Evolutionary conservation across 768 basidiomycete species (phyloP).

Genomic region (Lactarius hengduanensis): DNA sequence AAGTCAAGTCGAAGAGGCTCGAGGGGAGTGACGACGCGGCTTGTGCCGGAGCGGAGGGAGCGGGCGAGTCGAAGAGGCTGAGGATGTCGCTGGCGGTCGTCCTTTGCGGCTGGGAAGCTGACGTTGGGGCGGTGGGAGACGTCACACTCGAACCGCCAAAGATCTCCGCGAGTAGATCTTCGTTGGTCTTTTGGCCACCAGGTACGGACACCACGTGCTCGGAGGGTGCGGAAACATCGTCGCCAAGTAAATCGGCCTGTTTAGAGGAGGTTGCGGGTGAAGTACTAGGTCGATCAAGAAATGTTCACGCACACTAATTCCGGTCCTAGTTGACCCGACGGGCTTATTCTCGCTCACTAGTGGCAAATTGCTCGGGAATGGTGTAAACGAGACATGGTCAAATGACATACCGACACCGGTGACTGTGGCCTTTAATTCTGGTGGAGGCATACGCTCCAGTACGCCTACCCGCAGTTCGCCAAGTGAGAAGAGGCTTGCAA

Average conservation of each 20-base stretch:
- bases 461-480: slow-evolving; percentile 81
- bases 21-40: slow-evolving; percentile 30
- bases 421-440: slow-evolving; percentile 95
- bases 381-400: background rate
- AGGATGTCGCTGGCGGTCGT: slow-evolving; percentile 87
- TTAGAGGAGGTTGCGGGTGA: slow-evolving; percentile 1
- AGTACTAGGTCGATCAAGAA: background rate
- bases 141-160: slow-evolving; percentile 61
- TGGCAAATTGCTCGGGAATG: background rate
- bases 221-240: slow-evolving; percentile 50
- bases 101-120: slow-evolving; percentile 42
- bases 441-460: slow-evolving; percentile 97
- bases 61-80: slow-evolving; percentile 68
- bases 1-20: slow-evolving; percentile 27
- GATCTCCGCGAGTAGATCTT: slow-evolving; percentile 90
- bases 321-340: slow-evolving; percentile 83
- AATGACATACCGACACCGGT: slow-evolving; percentile 76
- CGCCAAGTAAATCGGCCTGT: slow-evolving; percentile 76
- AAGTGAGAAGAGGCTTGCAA: slow-evolving; percentile 77
- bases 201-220: slow-evolving; percentile 44
- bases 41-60: slow-evolving; percentile 38
- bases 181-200: slow-evolving; percentile 55
- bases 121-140: slow-evolving; percentile 37
- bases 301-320: slow-evolving; percentile 56
- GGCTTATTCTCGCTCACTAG: slow-evolving; percentile 94